phyloP scores from a whole-genome alignment of 768 basidiomycete genomes.

The Leucogyrophana mollusca region DNA sequence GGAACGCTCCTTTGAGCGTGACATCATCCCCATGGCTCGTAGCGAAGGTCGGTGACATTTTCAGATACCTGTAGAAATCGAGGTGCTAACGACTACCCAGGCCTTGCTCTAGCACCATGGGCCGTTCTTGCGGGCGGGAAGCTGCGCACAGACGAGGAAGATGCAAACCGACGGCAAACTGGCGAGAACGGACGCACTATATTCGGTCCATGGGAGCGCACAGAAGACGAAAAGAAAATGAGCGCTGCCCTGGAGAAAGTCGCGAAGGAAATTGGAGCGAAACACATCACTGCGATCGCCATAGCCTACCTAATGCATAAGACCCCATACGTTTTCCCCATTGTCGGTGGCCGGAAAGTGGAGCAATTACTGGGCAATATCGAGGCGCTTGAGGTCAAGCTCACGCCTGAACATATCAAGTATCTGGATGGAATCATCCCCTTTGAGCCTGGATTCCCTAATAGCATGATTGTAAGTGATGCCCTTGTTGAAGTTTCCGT shows the following conservation, averaged over 20 bases:
- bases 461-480: conserved; percentile 28
- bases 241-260: too few species aligned
- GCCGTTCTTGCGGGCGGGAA: conserved; percentile 29
- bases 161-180: conserved; percentile 18
- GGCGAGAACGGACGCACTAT: conserved; percentile 38
- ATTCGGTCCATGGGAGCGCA: conserved; percentile 29
- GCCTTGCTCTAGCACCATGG: conserved; percentile 38
- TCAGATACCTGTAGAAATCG: conserved; percentile 13
- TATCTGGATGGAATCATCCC: conserved; percentile 41
- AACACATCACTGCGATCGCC: conserved; percentile 29
- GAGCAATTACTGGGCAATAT: conserved; percentile 51
- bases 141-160: conserved; percentile 29
- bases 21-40: conserved; percentile 47
- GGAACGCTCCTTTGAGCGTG: conserved; percentile 49
- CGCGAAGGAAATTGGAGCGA: conserved; percentile 36
- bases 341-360: conserved; percentile 49
- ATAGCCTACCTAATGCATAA: conserved; percentile 57
- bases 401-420: conserved; percentile 44
- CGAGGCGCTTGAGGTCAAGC: conserved; percentile 46
- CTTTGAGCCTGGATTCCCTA: conserved; percentile 49
- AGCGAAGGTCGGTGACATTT: neutral
- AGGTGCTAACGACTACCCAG: conserved; percentile 7
- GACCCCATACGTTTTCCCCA: conserved; percentile 45
- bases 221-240: conserved; percentile 25
- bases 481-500: too few species aligned